phyloP scores from a whole-genome alignment of 495 filamentous ascomycete species.

The Hyaloscypha hepaticicola region DNA sequence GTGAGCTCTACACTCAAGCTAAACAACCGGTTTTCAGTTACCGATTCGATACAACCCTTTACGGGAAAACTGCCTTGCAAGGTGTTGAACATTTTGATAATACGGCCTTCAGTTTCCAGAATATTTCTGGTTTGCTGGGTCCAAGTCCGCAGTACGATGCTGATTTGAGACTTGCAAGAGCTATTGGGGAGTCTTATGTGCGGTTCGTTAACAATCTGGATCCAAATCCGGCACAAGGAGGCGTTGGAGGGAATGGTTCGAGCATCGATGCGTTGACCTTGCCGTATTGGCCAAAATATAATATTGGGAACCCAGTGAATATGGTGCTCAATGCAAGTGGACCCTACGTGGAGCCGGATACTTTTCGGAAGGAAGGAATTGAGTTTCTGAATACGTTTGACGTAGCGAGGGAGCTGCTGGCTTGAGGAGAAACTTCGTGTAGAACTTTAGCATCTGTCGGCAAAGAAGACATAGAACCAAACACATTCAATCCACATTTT shows the following conservation, averaged over 20 bases:
- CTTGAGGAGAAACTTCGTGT: slow-evolving; percentile 4
- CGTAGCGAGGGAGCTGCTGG: slow-evolving; percentile 32
- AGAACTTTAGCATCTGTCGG: too few relatives aligned
- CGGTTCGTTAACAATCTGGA: slow-evolving; percentile 51
- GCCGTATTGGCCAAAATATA: slow-evolving; percentile 48
- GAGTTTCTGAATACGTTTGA: slow-evolving; percentile 41
- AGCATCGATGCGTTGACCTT: slow-evolving; percentile 31
- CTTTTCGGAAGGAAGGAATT: slow-evolving; percentile 42
- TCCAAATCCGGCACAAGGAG: slow-evolving; percentile 40
- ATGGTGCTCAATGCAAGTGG: slow-evolving; percentile 45
- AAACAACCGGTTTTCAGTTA: slow-evolving; percentile 57
- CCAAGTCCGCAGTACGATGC: slow-evolving; percentile 46
- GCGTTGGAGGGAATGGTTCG: slow-evolving; percentile 11
- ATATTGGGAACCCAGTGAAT: slow-evolving; percentile 38
- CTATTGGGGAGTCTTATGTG: slow-evolving; percentile 56
- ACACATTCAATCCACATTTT: too few relatives aligned
- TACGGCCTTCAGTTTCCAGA: slow-evolving; percentile 61
- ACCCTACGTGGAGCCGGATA: slow-evolving; percentile 42
- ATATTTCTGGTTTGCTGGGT: slow-evolving; percentile 48
- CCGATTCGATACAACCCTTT: slow-evolving; percentile 46
- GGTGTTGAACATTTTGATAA: slow-evolving; percentile 60
- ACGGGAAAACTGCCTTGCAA: slow-evolving; percentile 35
- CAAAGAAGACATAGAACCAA: too few relatives aligned
- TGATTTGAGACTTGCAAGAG: slow-evolving; percentile 46
- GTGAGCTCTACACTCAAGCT: slow-evolving; percentile 44